Evolutionary conservation across 1,139 yeast species (phyloP), one percentile per base, ranked within the genome.

Genomic region (Yamadazyma buinensis): DNA sequence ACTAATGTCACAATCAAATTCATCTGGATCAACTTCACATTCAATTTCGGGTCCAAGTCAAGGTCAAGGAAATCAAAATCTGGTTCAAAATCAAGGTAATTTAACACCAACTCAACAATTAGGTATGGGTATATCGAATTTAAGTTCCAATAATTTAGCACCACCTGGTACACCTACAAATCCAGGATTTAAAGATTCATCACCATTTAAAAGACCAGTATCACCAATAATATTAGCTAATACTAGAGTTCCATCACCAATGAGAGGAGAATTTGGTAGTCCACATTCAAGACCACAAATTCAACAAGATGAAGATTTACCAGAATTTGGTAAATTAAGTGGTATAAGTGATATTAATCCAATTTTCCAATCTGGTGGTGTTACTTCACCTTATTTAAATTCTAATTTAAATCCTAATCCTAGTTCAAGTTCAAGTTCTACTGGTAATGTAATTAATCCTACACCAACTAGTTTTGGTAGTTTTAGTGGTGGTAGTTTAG

Each of bases 171-270:
- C 38, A 12, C 39, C 39, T 13, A 32, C 36, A 14, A 28, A 33
- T 18, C 33, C 38, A 5, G 31, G 33, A 11, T 23, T 38, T n/a
- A 45, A 45, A 34, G 49, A 45, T 34, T 15, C 42, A 2, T 59
- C 67, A 32, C 70, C 71, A 1, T 64, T 64, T 43, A 66, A 64
- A 41, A 42, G 69, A 24, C 68, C 72, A 1, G 62, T 60, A 2
- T 59, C 65, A 2, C 68, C 68, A 4, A 44, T 46, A 19, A 44
- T 60, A 0, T 52, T 55, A 2, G 42, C 52, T 4, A 36, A 42
- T 14, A 37, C 37, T 32, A 33, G 57, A 32, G 48, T 54, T 7
- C 43, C 49, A 8, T 54, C 59, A 7, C 56, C 58, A 30, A 43
- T 44, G 48, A 45, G 41, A 30, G 44, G 41, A 30, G 51, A 43